phyloP scores from a whole-genome alignment of 257 asterid genomes.

The Eustoma russellianum region DNA sequence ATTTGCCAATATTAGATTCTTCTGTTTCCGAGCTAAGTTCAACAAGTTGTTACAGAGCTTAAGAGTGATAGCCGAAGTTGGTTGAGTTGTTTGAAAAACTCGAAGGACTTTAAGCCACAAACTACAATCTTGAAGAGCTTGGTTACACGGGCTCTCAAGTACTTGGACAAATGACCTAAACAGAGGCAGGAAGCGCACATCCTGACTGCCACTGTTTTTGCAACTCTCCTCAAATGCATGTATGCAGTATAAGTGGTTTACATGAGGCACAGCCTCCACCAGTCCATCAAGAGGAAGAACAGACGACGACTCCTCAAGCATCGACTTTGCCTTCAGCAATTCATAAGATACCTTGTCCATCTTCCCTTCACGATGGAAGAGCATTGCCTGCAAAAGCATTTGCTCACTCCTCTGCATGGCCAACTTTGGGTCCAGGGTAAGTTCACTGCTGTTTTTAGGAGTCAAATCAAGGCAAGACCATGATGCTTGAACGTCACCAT shows the following conservation, averaged over 20 bases:
- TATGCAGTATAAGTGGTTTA: slow-evolving; percentile 76
- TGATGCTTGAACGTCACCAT: slow-evolving; percentile 78
- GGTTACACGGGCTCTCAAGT: slow-evolving; percentile 53
- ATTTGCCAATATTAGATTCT: slow-evolving; percentile 57
- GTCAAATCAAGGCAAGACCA: slow-evolving; percentile 97
- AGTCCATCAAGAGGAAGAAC: slow-evolving; percentile 83
- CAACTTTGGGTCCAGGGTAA: slow-evolving; percentile 86
- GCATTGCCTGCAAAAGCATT: slow-evolving; percentile 98
- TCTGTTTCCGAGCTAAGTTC: slow-evolving; percentile 81
- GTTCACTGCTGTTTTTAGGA: slow-evolving; percentile 84
- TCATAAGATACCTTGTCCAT: slow-evolving; percentile 65
- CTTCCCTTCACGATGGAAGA: slow-evolving; percentile 67
- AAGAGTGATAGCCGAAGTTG: slow-evolving; percentile 60
- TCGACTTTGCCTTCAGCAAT: slow-evolving; percentile 67
- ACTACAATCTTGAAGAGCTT: slow-evolving; percentile 72
- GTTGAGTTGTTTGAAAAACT: slow-evolving; percentile 52
- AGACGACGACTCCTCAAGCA: slow-evolving; percentile 77
- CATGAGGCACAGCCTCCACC: slow-evolving; percentile 75
- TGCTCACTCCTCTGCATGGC: slow-evolving; percentile 98
- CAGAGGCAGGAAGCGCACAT: slow-evolving; percentile 36
- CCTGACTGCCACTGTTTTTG: slow-evolving; percentile 38
- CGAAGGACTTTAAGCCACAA: slow-evolving; percentile 93
- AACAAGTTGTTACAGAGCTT: slow-evolving; percentile 68
- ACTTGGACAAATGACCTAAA: slow-evolving; percentile 59
- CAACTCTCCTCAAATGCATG: slow-evolving; percentile 68